Conservation (phyloP, 495 filamentous ascomycete genomes). For the Penicillium paxilli region DNA sequence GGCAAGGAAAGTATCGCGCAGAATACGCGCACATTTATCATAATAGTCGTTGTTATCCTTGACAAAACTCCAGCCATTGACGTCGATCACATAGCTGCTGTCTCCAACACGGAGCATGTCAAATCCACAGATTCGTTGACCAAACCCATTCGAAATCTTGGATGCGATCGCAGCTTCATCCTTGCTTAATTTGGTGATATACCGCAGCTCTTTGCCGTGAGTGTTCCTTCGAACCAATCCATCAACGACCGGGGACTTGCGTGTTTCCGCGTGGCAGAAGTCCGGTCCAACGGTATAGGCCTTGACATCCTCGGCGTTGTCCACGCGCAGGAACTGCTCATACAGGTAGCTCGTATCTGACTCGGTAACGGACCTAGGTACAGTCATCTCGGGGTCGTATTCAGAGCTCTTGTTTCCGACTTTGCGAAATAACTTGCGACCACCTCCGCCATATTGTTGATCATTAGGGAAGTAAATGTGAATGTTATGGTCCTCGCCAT, state of each 20-base stretch:
- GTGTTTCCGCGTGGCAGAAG: constrained; percentile 94
- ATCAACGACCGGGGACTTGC: constrained; percentile 96
- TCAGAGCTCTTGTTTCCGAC: constrained; percentile 98
- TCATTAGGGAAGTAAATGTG: constrained; percentile 92
- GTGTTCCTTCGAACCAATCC: constrained; percentile 94
- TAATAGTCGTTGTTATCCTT: constrained; percentile 99
- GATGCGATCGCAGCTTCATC: constrained; percentile 85
- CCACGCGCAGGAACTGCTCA: constrained; percentile 92
- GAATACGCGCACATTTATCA: constrained; percentile 80
- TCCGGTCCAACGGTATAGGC: constrained; percentile 94
- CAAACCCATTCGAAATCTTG: constrained; percentile 89
- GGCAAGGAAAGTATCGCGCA: constrained; percentile 80
- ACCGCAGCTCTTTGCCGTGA: constrained; percentile 94
- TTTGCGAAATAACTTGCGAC: constrained; percentile 90
- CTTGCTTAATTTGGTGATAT: constrained; percentile 78
- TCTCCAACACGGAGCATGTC: constrained; percentile 86
- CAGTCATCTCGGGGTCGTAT: constrained; percentile 69
- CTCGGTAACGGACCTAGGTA: constrained; percentile 81
- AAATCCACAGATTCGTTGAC: constrained; percentile 94
- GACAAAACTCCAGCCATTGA: constrained; percentile 99
- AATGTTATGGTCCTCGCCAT: constrained; percentile 98
- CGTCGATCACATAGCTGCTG: constrained; percentile 96
- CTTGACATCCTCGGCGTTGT: constrained; percentile 97
- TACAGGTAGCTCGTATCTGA: constrained; percentile 84
- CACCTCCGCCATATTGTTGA: constrained; percentile 74